Base-by-base conservation (phyloP, 495 filamentous ascomycete species). In the Lepraria neglecta region DNA sequence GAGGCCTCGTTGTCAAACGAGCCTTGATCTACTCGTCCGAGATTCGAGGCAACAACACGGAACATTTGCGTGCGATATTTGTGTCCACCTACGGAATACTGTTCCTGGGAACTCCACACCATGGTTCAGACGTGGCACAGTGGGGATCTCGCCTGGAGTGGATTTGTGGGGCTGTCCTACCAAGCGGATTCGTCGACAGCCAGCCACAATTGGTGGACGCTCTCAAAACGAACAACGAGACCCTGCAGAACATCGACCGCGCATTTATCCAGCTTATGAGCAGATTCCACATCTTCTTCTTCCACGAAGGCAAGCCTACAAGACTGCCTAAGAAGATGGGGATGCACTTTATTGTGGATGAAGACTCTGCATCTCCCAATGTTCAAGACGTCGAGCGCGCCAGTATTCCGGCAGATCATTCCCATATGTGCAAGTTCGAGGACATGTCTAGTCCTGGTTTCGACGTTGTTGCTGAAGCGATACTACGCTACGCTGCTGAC, bases 101-200 rank as follows among this genome's bases (percentile, higher is more conserved):
- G 27, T 95, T 95, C 68, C 78, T 95, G 35, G 90, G 90, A 21
- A 95, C 90, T n/a, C 90, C 90, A 10, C 90, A 95, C 68, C 85
- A 82, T 50, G 90, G 90, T 0, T 83, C 89, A 3, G 86, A 89
- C 64, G 68, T 88, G 15, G 90, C 90, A 9, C 82, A 82, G 72
- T 92, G 88, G 88, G 89, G 87, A 3, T 75, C 81, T 10, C 76
- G 90, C 61, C 73, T 91, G 48, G 87, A 92, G 68, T 80, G 81
- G 56, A 88, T 95, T 71, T 87, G 85, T 63, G 79, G 78, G 35
- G 82, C 82, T 1, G 80, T 91, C 21, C 72, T 91, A 27, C 88
- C 89, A 0, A 86, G 80, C 69, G 83, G 82, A 53, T 74, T 90
- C 61, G 77, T 92, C 61, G 87, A 92, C 43, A 81, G 82, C 0